Percentiles rank a stretch among this genome's conserved stretches.
Evolutionary conservation across 345 rosid genomes (phyloP).

Genomic region (Clarkia xantiana): DNA sequence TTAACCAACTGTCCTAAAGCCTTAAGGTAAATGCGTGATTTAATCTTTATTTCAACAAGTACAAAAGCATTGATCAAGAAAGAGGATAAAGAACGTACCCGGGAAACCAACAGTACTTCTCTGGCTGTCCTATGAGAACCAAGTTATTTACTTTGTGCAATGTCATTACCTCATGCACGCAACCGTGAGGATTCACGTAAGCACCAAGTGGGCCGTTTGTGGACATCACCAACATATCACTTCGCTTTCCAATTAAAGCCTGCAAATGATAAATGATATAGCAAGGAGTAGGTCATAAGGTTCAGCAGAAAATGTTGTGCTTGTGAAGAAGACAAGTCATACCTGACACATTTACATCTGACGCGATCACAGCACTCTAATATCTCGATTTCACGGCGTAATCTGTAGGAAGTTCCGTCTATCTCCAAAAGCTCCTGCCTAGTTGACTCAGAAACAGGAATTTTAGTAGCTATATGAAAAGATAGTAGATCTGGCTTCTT

Average conservation of each 20-base stretch:
- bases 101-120: slow-evolving; percentile 88
- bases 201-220: slow-evolving; percentile 96
- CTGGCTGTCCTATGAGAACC: slow-evolving; percentile 32
- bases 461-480: slow-evolving; percentile 80
- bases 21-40: too few species aligned
- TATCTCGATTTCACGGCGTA: slow-evolving; percentile 73
- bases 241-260: slow-evolving; percentile 70
- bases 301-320: not conserved
- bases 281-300: not conserved
- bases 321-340: not conserved
- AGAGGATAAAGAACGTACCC: slow-evolving; percentile 41
- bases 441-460: slow-evolving; percentile 67
- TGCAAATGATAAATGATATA: slow-evolving; percentile 14
- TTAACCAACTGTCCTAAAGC: too few species aligned
- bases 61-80: not conserved
- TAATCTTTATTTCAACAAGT: too few species aligned
- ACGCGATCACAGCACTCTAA: slow-evolving; percentile 59
- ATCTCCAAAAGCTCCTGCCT: slow-evolving; percentile 95
- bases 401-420: slow-evolving; percentile 72
- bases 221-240: slow-evolving; percentile 97
- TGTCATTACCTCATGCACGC: slow-evolving; percentile 77
- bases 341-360: slow-evolving; percentile 80
- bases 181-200: slow-evolving; percentile 63
- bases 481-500: slow-evolving; percentile 74
- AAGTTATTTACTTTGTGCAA: slow-evolving; percentile 53